phyloP scores from a whole-genome alignment of 2,329 filamentous ascomycete genomes.

The Neonectria faginata region DNA sequence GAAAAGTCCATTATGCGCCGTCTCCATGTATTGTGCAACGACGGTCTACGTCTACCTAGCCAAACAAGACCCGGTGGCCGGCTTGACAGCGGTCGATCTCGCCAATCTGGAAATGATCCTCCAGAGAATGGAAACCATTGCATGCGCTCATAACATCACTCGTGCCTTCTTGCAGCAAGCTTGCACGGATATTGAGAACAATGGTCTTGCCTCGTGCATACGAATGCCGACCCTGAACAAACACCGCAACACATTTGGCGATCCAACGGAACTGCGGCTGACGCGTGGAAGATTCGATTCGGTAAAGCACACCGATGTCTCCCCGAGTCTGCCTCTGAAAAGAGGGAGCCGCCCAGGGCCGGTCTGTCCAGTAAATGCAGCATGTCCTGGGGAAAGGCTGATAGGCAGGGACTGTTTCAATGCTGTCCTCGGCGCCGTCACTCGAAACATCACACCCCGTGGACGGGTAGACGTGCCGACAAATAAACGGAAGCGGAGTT shows the following conservation, averaged over 20 bases:
- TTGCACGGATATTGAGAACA: slow-evolving; percentile 79
- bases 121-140: slow-evolving; percentile 81
- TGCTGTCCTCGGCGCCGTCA: slow-evolving; percentile 49
- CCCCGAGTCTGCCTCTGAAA: slow-evolving; percentile 56
- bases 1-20: slow-evolving; percentile 62
- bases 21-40: slow-evolving; percentile 87
- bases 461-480: slow-evolving; percentile 30
- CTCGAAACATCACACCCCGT: slow-evolving; percentile 44
- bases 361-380: not conserved
- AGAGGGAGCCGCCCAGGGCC: not conserved
- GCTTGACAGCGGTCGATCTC: slow-evolving; percentile 60
- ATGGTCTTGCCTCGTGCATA: slow-evolving; percentile 54
- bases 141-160: slow-evolving; percentile 79
- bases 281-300: no score
- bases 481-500: slow-evolving; percentile 51
- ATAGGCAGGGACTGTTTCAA: slow-evolving; percentile 48
- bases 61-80: slow-evolving; percentile 72
- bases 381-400: not conserved
- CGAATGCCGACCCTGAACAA: slow-evolving; percentile 52
- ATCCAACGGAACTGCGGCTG: no score
- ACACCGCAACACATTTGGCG: slow-evolving; percentile 47
- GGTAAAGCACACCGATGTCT: slow-evolving; percentile 35
- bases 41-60: slow-evolving; percentile 86
- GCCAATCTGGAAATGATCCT: slow-evolving; percentile 79
- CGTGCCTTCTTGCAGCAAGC: slow-evolving; percentile 88